phyloP scores from a whole-genome alignment of 75 land plant species.

The Picea sitchensis region DNA sequence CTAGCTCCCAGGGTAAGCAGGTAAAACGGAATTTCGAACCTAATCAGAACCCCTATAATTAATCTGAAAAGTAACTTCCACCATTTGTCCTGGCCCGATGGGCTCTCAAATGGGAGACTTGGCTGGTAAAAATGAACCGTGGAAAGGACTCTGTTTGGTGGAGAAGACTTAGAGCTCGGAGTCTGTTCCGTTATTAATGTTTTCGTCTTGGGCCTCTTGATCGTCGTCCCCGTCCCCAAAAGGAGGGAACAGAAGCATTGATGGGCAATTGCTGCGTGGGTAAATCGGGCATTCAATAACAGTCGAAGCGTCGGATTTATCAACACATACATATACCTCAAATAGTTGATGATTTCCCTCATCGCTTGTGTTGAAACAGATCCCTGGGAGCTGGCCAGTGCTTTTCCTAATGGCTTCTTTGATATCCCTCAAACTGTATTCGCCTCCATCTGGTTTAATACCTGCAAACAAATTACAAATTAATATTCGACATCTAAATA shows the following conservation, averaged over 20 bases:
- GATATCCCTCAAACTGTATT: slow-evolving; percentile 18
- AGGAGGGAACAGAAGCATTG: slow-evolving; percentile 24
- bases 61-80: no score
- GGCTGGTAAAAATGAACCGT: no score
- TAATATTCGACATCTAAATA: neutral
- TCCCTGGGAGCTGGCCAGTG: slow-evolving; percentile 21
- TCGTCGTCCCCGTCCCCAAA: no score
- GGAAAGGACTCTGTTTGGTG: no score
- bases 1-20: no score
- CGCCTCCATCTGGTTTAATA: slow-evolving; percentile 6
- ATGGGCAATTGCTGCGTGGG: slow-evolving; percentile 20
- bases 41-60: no score
- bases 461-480: neutral
- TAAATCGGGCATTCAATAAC: slow-evolving; percentile 36
- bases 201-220: no score
- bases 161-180: no score
- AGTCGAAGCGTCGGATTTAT: slow-evolving; percentile 26
- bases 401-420: slow-evolving; percentile 16
- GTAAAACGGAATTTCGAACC: no score
- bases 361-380: slow-evolving; percentile 34
- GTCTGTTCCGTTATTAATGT: no score
- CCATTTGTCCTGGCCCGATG: no score
- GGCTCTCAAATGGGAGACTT: no score
- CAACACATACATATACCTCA: slow-evolving; percentile 45
- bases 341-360: slow-evolving; percentile 22